These are phyloP conservation scores for Naegleria lovaniensis DNA, from an alignment of 208 protist species.

Conservation along the genomic window DNA sequence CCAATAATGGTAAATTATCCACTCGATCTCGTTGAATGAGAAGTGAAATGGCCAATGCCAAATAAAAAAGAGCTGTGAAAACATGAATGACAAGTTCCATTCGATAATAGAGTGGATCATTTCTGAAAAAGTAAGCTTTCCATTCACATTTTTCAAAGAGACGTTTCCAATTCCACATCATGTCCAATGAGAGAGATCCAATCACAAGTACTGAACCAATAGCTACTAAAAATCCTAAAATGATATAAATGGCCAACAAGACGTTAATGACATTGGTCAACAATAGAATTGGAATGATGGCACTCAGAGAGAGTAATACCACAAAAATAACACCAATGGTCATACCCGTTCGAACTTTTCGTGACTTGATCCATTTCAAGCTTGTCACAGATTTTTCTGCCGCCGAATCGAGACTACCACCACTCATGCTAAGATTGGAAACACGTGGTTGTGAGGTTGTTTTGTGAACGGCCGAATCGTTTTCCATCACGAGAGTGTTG, in stretches of 20 bases:
- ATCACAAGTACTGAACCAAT: not conserved
- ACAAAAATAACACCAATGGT: too few relatives aligned
- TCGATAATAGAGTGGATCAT: not conserved
- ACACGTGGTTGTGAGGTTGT: too few relatives aligned
- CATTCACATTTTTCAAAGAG: not conserved
- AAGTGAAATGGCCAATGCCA: not conserved
- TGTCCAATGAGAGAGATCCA: not conserved
- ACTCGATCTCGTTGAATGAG: not conserved
- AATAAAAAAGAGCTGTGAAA: not conserved
- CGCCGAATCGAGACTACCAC: too few relatives aligned
- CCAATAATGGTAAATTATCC: not conserved
- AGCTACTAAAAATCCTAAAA: not conserved
- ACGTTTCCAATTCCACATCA: not conserved
- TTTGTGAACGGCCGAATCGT: too few relatives aligned
- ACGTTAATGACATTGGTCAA: not conserved
- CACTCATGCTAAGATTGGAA: too few relatives aligned
- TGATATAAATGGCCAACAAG: not conserved
- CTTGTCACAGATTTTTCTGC: too few relatives aligned
- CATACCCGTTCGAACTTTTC: too few relatives aligned
- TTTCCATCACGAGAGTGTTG: too few relatives aligned
- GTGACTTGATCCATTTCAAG: too few relatives aligned
- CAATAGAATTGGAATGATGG: too few relatives aligned
- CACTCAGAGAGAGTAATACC: too few relatives aligned
- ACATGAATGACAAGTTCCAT: not conserved
- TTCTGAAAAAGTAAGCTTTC: not conserved